These are phyloP conservation scores for Boletus vinaceobasis DNA, from an alignment of 768 basidiomycete species.

Conservation along the genomic window DNA sequence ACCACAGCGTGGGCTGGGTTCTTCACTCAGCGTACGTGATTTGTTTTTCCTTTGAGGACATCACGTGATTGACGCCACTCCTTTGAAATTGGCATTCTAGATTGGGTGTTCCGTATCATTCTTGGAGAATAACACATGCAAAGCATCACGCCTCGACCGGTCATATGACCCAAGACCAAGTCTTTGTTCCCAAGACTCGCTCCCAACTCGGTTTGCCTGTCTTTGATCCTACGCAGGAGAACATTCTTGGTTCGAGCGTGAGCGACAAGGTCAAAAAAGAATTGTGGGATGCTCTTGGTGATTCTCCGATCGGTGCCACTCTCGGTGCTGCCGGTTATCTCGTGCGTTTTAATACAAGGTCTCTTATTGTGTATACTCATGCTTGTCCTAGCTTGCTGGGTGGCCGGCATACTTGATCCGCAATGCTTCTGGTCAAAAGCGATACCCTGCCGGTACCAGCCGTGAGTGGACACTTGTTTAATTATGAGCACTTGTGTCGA, in stretches of 20 bases:
- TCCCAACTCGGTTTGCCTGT: constrained; percentile 61
- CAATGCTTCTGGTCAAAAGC: constrained; percentile 83
- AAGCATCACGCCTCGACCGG: constrained; percentile 95
- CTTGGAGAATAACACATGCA: constrained; percentile 92
- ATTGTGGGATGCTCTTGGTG: constrained; percentile 83
- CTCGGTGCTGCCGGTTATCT: constrained; percentile 54
- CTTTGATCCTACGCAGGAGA: constrained; percentile 67
- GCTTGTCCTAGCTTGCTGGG: constrained; percentile 55
- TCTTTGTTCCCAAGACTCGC: constrained; percentile 91
- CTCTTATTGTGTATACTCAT: background rate
- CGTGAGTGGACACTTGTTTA: constrained; percentile 47
- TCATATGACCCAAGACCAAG: constrained; percentile 93
- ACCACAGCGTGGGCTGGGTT: constrained; percentile 90
- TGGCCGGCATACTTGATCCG: constrained; percentile 81
- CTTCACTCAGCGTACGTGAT: constrained; percentile 78
- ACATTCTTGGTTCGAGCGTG: constrained; percentile 60
- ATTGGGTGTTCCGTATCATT: constrained; percentile 93
- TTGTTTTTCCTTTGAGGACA: background rate
- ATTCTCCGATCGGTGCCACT: constrained; percentile 78
- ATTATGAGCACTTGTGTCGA: background rate
- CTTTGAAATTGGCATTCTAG: constrained; percentile 37
- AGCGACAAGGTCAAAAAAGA: constrained; percentile 66
- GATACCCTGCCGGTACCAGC: constrained; percentile 76
- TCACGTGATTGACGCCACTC: constrained; percentile 23
- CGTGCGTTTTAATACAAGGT: constrained; percentile 35